Percentiles rank a stretch among this genome's conserved stretches.
phyloP scores from a whole-genome alignment of 768 basidiomycete species.

The Pleurotus eryngii region DNA sequence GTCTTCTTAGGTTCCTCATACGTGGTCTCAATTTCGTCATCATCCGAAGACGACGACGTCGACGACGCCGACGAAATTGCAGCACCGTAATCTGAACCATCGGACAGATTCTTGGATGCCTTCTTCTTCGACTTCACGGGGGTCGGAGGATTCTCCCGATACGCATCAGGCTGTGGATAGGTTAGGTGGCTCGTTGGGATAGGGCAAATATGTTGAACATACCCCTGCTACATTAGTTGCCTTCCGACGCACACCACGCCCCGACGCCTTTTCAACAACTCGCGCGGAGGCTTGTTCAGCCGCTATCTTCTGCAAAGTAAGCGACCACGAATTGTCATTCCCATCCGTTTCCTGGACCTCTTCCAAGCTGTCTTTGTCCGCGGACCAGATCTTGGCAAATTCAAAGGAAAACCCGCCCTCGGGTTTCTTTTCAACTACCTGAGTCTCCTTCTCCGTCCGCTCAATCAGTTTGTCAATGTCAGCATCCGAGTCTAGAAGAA shows the following conservation, averaged over 20 bases:
- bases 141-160: conserved; percentile 1
- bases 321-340: conserved; percentile 79
- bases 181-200: neutral
- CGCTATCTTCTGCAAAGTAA: conserved; percentile 55
- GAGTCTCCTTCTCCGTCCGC: conserved; percentile 74
- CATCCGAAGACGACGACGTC: neutral
- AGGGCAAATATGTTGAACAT: neutral
- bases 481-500: conserved; percentile 60
- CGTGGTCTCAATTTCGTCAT: conserved; percentile 2
- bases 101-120: neutral
- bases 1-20: conserved; percentile 7
- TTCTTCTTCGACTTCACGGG: conserved; percentile 10
- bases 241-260: conserved; percentile 72
- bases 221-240: conserved; percentile 49
- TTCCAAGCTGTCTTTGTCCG: conserved; percentile 68
- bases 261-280: conserved; percentile 52
- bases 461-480: conserved; percentile 87
- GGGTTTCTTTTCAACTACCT: conserved; percentile 41
- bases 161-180: conserved; percentile 1
- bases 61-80: neutral
- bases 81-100: conserved; percentile 6
- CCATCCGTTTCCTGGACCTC: conserved; percentile 49
- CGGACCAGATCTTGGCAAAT: conserved; percentile 92
- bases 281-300: conserved; percentile 38
- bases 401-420: conserved; percentile 64